A percentile compares a stretch with the other conserved stretches of the same genome.
Conservation (phyloP, 371 early-diverging fungal genomes). For the Mortierella polycephala region DNA sequence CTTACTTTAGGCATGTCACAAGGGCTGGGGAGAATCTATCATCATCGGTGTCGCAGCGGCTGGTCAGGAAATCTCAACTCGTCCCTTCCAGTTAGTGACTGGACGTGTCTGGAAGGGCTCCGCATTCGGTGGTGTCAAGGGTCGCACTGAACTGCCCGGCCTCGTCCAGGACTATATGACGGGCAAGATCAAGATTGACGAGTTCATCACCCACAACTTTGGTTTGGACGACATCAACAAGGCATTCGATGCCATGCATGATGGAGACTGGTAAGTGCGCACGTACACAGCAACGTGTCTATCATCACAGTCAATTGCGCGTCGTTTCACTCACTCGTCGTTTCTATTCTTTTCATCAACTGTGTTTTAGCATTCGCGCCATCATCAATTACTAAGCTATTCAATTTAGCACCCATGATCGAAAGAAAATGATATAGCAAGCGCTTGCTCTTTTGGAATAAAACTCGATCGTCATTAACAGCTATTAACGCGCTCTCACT, state of each 20-base stretch:
- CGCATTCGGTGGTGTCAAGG: conserved; percentile 98
- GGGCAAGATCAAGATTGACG: conserved; percentile 90
- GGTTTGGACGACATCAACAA: conserved; percentile 88
- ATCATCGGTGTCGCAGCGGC: conserved; percentile 95
- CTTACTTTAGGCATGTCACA: conserved; percentile 72
- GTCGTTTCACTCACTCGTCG: background rate
- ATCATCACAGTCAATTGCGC: background rate
- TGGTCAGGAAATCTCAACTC: conserved; percentile 92
- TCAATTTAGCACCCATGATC: background rate
- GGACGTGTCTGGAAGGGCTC: conserved; percentile 96
- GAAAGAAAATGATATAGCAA: too few species aligned
- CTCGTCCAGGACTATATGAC: conserved; percentile 87
- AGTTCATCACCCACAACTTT: conserved; percentile 88
- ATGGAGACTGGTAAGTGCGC: conserved; percentile 69
- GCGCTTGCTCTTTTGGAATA: too few species aligned
- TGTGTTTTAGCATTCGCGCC: conserved; percentile 64
- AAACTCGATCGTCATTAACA: too few species aligned
- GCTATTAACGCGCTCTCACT: too few species aligned
- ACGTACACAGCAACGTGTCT: background rate
- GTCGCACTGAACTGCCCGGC: conserved; percentile 89
- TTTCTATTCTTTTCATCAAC: background rate
- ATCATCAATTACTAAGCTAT: conserved; percentile 54
- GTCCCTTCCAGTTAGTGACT: conserved; percentile 96
- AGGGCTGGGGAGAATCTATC: conserved; percentile 91
- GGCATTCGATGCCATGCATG: conserved; percentile 92